Conservation (phyloP, 208 protist species). For the Leishmania arabica region DNA sequence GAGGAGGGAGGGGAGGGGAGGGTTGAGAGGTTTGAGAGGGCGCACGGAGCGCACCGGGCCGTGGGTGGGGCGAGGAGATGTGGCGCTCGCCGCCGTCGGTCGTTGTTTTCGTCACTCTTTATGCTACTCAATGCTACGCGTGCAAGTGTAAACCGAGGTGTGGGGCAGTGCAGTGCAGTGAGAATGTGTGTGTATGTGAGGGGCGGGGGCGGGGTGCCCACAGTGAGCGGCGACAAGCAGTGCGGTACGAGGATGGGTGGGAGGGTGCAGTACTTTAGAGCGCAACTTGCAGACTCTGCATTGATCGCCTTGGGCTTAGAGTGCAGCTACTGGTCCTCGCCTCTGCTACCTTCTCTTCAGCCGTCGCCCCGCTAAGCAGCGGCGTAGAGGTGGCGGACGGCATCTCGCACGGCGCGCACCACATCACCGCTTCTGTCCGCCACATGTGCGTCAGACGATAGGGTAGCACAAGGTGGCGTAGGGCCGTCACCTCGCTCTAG, state of each 20-base stretch:
- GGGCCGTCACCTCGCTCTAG: background rate
- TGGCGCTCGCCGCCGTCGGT: background rate
- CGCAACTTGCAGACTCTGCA: background rate
- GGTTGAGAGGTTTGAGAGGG: background rate
- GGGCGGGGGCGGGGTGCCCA: background rate
- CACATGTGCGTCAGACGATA: background rate
- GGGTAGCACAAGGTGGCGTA: background rate
- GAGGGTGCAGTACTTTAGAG: background rate
- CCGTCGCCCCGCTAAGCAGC: background rate
- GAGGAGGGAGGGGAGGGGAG: background rate
- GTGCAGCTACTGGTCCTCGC: background rate
- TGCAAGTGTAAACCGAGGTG: background rate
- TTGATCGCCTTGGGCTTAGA: background rate
- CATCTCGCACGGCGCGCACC: slow-evolving; percentile 3
- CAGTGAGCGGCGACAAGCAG: background rate
- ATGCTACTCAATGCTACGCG: background rate
- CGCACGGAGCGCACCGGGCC: background rate
- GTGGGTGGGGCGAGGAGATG: background rate
- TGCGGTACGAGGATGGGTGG: background rate
- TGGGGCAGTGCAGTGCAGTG: background rate
- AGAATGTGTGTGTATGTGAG: too few relatives aligned
- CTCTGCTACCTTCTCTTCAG: too few relatives aligned
- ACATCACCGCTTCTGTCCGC: background rate
- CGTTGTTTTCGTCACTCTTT: background rate
- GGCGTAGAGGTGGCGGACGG: background rate